Evolutionary conservation across 805 yeast species (phyloP), one percentile per base, ranked within the genome.

Genomic region (Torulaspora gathmanii): DNA sequence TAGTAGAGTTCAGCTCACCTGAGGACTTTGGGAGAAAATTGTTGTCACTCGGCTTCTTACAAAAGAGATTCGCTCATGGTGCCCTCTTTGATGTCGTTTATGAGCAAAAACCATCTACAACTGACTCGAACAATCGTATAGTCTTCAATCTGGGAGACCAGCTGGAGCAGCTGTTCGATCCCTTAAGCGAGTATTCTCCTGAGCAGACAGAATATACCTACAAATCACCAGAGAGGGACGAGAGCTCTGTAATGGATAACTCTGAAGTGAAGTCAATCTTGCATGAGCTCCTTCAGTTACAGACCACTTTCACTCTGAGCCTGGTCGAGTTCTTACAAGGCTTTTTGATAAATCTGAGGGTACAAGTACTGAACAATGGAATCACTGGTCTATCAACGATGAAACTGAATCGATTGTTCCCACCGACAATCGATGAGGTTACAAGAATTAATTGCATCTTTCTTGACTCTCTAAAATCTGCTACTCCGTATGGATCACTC

Each of bases 391-490:
- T 78, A 33, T 80, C 86, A 1, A 80, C 85, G 2, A 64, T 82
- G 1, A 79, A 80, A 53, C 71, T 90, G 27, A 90, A 91, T 63
- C 73, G 80, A 39, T 73, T 88, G 0, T 89, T 91, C 58, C 97
- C 98, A 2, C 97, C 97, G 0, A 91, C 98, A 0, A 84, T 91
- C 15, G 97, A 91, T 65, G 98, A 91, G 67, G 82, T 91, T 13
- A 86, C 95, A 9, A 74, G 97, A 57, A 82, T 91, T 31, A 90
- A 90, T 60, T 86, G 95, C 59, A 80, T 91, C 4, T 79, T 87
- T 47, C 75, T 85, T 50, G 95, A 85, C 53, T 79, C 93, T 17
- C 66, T 91, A 44, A 77, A 78, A 46, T 64, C 75, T 12, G 91
- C 97, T 0, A 57, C 70, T 2, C 78, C 82, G 0, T 78, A 64